These are phyloP conservation scores for Stipa capillata DNA, from an alignment of 176 grass and related monocot genomes.

Conservation along the genomic window DNA sequence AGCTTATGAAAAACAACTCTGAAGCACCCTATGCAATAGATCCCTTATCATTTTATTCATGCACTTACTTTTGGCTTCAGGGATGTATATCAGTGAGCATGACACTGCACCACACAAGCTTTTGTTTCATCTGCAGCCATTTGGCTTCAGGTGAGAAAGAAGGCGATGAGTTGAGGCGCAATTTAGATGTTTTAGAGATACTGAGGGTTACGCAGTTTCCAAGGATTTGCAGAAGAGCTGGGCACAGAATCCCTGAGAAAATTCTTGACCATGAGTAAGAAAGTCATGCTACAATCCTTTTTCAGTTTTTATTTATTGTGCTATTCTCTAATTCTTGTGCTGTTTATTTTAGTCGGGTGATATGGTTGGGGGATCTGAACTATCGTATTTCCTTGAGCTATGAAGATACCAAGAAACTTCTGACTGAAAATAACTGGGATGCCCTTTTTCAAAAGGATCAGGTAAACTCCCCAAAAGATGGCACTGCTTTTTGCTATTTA, in stretches of 20 bases:
- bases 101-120: conserved; percentile 80
- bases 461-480: conserved; percentile 34
- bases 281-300: background rate
- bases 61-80: conserved; percentile 42
- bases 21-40: background rate
- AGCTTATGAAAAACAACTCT: background rate
- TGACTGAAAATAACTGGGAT: conserved; percentile 77
- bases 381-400: conserved; percentile 87
- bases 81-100: conserved; percentile 94
- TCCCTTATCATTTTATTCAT: background rate
- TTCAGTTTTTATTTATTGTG: background rate
- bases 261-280: conserved; percentile 92
- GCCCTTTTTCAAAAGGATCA: conserved; percentile 89
- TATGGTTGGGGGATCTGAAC: conserved; percentile 94
- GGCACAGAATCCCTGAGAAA: conserved; percentile 58
- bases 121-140: conserved; percentile 94
- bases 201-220: conserved; percentile 68
- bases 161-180: conserved; percentile 77
- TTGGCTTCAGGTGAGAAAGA: conserved; percentile 95
- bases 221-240: conserved; percentile 70
- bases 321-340: conserved; percentile 5
- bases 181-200: conserved; percentile 76
- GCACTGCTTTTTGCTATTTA: background rate
- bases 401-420: conserved; percentile 67
- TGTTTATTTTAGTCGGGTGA: conserved; percentile 43